Evolutionary conservation across 139 green algal species (phyloP), one percentile per base, ranked within the genome.

Genomic region (Chloropicon primus): DNA sequence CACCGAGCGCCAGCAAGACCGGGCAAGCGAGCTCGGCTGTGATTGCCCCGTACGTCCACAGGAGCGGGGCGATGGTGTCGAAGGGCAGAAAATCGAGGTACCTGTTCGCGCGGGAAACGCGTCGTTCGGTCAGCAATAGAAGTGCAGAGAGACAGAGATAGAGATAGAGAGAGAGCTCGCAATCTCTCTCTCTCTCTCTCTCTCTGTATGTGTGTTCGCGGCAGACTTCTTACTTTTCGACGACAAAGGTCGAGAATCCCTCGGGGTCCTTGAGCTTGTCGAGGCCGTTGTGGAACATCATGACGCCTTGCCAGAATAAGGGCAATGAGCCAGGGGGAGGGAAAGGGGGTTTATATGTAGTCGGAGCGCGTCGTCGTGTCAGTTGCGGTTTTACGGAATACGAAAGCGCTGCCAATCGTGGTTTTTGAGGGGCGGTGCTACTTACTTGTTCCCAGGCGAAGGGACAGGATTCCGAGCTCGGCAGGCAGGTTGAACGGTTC

Each of bases 241-340:
- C 78, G 21, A 82, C 78, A 73, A 82, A 82, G 29, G 77, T 78
- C 2, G 72, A 53, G 78, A 82, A 82, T 22, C 78, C 78, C 78
- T 82, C 78, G 3, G 78, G 78, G 24, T 78, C 78, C 17, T 24
- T 29, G 2, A 82, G 78, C 28, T 62, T 62, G 41, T 62, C 41
- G 10, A 62, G 41, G 5, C 41, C 41, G 41, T 62, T 62, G 41
- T 62, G 41, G 41, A 62, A 62, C 41, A 62, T 62, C 41, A 62
- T 62, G n/a, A n/a, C n/a, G n/a, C n/a, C n/a, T n/a, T n/a, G n/a
- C n/a, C n/a, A n/a, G n/a, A n/a, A n/a, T n/a, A n/a, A n/a, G n/a
- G n/a, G n/a, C n/a, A n/a, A n/a, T n/a, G n/a, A n/a, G n/a, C n/a
- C n/a, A n/a, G n/a, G n/a, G n/a, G n/a, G n/a, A n/a, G n/a, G n/a